phyloP scores from a whole-genome alignment of 108 stramenopile species.

The Licmophora abbreviata region DNA sequence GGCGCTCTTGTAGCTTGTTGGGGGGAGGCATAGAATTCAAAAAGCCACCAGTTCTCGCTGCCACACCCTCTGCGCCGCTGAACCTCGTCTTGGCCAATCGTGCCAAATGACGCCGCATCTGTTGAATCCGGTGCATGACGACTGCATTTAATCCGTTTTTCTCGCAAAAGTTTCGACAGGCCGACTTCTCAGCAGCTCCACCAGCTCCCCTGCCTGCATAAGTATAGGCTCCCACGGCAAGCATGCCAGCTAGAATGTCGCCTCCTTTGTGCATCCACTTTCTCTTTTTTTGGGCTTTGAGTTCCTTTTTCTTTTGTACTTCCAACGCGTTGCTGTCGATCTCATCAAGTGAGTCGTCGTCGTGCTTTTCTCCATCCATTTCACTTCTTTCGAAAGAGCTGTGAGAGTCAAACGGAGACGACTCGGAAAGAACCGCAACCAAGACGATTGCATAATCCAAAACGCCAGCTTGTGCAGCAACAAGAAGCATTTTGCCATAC shows the following conservation, averaged over 20 bases:
- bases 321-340: conserved; percentile 35
- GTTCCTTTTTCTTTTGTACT: conserved; percentile 21
- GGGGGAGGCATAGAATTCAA: conserved; percentile 70
- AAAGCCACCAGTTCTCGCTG: conserved; percentile 57
- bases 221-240: conserved; percentile 76
- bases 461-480: conserved; percentile 78
- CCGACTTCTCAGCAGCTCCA: conserved; percentile 55
- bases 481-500: conserved; percentile 82
- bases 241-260: conserved; percentile 67
- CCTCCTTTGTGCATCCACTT: conserved; percentile 74
- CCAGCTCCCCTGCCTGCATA: conserved; percentile 79
- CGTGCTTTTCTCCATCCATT: conserved; percentile 17
- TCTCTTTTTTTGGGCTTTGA: conserved; percentile 25
- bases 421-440: conserved; percentile 71
- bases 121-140: conserved; percentile 73
- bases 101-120: conserved; percentile 75
- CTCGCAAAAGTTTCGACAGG: conserved; percentile 67
- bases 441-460: conserved; percentile 77
- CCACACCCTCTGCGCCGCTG: conserved; percentile 50
- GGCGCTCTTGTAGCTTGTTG: conserved; percentile 62
- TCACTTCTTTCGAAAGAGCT: conserved; percentile 12
- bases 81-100: conserved; percentile 64
- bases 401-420: conserved; percentile 52
- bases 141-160: conserved; percentile 71
- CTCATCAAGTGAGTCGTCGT: conserved; percentile 35